Conservation (phyloP, 495 filamentous ascomycete species). For the Geopyxis carbonaria region DNA sequence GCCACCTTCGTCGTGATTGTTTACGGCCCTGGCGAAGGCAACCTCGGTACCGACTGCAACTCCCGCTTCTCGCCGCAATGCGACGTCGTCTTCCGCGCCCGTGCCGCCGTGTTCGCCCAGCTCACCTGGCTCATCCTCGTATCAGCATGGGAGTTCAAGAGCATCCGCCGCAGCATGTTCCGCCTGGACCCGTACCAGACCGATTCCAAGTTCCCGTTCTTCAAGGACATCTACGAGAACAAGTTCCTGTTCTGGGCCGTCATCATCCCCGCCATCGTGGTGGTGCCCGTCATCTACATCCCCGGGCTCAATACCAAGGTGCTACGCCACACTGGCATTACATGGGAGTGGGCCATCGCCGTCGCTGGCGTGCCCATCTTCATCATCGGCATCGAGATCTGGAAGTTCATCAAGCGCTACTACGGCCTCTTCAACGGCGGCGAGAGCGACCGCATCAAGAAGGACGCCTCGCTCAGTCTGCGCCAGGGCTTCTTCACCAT, state of each 20-base stretch:
- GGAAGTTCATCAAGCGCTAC: conserved; percentile 44
- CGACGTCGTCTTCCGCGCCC: conserved; percentile 48
- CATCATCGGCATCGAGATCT: conserved; percentile 40
- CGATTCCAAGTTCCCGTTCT: conserved; percentile 33
- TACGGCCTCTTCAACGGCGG: conserved; percentile 25
- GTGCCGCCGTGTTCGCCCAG: conserved; percentile 53
- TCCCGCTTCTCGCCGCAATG: conserved; percentile 35
- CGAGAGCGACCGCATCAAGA: conserved; percentile 23
- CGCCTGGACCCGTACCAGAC: conserved; percentile 39
- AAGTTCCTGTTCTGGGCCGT: conserved; percentile 55
- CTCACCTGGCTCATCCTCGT: conserved; percentile 52
- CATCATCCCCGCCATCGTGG: conserved; percentile 43
- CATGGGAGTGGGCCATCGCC: conserved; percentile 49
- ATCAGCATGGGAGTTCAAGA: conserved; percentile 53
- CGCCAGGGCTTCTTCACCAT: conserved; percentile 28
- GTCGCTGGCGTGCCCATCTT: conserved; percentile 41
- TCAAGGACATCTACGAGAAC: conserved; percentile 45
- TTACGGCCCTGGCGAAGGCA: conserved; percentile 41
- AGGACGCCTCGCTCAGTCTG: conserved; percentile 24
- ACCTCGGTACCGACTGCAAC: conserved; percentile 51
- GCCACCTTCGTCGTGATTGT: conserved; percentile 49
- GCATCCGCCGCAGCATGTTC: conserved; percentile 45
- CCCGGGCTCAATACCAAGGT: conserved; percentile 47
- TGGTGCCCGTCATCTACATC: conserved; percentile 55
- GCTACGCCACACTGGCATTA: conserved; percentile 51